These are phyloP conservation scores for Naegleria gruberi DNA, from an alignment of 208 protist species.

Conservation along the genomic window DNA sequence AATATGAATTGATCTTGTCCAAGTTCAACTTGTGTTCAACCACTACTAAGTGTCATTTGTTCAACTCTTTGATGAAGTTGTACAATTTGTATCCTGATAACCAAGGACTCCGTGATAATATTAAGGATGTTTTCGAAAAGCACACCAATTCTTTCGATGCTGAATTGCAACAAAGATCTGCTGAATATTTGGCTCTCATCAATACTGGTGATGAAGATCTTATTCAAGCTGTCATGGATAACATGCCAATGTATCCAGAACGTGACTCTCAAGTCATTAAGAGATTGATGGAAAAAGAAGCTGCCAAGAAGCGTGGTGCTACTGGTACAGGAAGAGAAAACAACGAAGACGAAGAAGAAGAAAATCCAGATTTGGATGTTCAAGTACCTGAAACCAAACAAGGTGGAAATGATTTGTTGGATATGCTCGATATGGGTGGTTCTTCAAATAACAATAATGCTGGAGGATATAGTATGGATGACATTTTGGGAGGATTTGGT, in stretches of 20 bases:
- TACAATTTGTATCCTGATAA: constrained; percentile 79
- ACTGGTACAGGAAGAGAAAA: not conserved
- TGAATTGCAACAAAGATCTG: constrained; percentile 93
- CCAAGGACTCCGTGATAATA: constrained; percentile 53
- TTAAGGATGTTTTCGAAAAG: constrained; percentile 60
- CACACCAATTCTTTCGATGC: constrained; percentile 66
- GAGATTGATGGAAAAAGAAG: constrained; percentile 21
- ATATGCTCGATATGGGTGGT: not conserved
- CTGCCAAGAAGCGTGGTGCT: constrained; percentile 24
- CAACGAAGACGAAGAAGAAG: constrained; percentile 24
- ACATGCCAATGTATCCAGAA: constrained; percentile 47
- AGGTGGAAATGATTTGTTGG: not conserved
- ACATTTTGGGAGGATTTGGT: not conserved
- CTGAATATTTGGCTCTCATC: constrained; percentile 82
- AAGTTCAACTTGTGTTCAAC: constrained; percentile 57
- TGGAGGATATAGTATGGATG: too few relatives aligned
- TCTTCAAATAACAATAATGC: not conserved
- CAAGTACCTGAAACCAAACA: too few relatives aligned
- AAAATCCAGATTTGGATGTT: not conserved
- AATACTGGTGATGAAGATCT: constrained; percentile 52
- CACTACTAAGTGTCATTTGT: constrained; percentile 72
- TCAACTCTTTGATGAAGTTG: constrained; percentile 89
- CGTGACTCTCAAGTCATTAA: constrained; percentile 8
- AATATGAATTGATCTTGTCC: constrained; percentile 67
- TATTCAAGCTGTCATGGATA: constrained; percentile 57